Percentiles rank a stretch among this genome's conserved stretches.
Conservation (phyloP, 352 stramenopile genomes). For the Aphanomyces astaci region DNA sequence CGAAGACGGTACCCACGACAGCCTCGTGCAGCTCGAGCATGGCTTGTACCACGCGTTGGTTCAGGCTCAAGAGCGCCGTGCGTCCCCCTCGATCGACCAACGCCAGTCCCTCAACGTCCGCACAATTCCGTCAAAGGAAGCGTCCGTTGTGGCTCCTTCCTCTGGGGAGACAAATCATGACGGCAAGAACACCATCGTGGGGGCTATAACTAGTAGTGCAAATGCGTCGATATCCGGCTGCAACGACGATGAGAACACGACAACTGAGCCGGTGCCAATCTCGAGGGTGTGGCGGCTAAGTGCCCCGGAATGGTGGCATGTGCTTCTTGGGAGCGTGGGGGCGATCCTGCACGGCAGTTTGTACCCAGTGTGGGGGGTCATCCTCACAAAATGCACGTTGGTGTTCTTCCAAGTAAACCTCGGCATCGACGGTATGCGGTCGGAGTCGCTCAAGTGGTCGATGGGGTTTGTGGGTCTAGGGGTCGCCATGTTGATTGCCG, state of each 20-base stretch:
- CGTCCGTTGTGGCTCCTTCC: not conserved
- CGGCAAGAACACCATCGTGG: no score
- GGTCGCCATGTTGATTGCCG: slow-evolving; percentile 27
- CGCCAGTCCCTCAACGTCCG: no score
- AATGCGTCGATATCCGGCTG: no score
- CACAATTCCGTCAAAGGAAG: not conserved
- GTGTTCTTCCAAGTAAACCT: slow-evolving; percentile 9
- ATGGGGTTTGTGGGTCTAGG: slow-evolving; percentile 31
- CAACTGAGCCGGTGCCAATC: slow-evolving; percentile 29
- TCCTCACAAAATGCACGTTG: slow-evolving; percentile 5
- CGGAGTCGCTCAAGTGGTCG: slow-evolving; percentile 26
- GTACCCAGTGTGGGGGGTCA: slow-evolving; percentile 17
- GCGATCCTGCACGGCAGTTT: slow-evolving; percentile 12
- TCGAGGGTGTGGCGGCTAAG: slow-evolving; percentile 40
- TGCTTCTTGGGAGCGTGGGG: slow-evolving; percentile 4
- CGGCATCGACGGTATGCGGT: slow-evolving; percentile 25
- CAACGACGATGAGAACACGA: no score
- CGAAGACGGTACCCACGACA: slow-evolving; percentile 43
- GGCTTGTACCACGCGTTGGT: slow-evolving; percentile 19
- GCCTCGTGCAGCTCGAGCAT: slow-evolving; percentile 18
- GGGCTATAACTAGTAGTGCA: no score
- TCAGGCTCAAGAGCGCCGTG: not conserved
- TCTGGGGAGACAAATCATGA: no score
- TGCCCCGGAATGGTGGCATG: slow-evolving; percentile 27
- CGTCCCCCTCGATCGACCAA: no score